Percentiles rank a stretch among this genome's conserved stretches.
phyloP scores from a whole-genome alignment of 345 rosid species.

The Citropsis articulata region DNA sequence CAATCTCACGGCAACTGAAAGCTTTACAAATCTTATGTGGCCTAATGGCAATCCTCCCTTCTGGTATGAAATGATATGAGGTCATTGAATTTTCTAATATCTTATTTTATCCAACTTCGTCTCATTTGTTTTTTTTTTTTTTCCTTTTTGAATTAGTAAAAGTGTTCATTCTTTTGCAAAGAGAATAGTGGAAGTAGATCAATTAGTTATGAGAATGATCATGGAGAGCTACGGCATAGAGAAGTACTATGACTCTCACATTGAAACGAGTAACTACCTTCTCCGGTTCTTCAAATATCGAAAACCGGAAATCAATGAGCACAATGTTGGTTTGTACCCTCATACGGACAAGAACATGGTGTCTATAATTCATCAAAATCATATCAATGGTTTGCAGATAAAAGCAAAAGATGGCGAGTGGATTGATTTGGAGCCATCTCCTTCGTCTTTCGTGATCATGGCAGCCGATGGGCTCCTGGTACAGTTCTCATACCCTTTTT shows the following conservation, averaged over 20 bases:
- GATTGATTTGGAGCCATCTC: conserved; percentile 23
- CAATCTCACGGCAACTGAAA: neutral
- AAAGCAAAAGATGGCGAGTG: conserved; percentile 34
- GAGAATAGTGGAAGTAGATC: conserved; percentile 26
- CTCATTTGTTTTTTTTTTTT: neutral
- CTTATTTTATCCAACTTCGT: neutral
- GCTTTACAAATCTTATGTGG: conserved; percentile 33
- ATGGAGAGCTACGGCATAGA: conserved; percentile 34
- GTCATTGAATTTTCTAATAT: neutral
- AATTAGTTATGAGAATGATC: conserved; percentile 28
- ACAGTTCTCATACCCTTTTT: neutral
- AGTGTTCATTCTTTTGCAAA: conserved; percentile 17
- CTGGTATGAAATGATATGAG: conserved; percentile 12
- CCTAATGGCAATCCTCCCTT: conserved; percentile 35
- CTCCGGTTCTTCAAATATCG: conserved; percentile 36
- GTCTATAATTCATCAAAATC: conserved; percentile 41
- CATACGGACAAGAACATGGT: conserved; percentile 40
- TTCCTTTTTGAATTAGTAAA: conserved; percentile 21
- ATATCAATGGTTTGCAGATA: conserved; percentile 38
- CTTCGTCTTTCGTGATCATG: conserved; percentile 31
- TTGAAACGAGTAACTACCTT: conserved; percentile 23
- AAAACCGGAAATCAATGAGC: conserved; percentile 15
- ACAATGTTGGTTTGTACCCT: conserved; percentile 22
- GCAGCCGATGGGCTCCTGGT: conserved; percentile 33
- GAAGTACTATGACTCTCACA: conserved; percentile 29